Percentiles rank a stretch among this genome's conserved stretches.
Evolutionary conservation across 345 rosid genomes (phyloP).

Genomic region (rapeseed (Brassica napus)): DNA sequence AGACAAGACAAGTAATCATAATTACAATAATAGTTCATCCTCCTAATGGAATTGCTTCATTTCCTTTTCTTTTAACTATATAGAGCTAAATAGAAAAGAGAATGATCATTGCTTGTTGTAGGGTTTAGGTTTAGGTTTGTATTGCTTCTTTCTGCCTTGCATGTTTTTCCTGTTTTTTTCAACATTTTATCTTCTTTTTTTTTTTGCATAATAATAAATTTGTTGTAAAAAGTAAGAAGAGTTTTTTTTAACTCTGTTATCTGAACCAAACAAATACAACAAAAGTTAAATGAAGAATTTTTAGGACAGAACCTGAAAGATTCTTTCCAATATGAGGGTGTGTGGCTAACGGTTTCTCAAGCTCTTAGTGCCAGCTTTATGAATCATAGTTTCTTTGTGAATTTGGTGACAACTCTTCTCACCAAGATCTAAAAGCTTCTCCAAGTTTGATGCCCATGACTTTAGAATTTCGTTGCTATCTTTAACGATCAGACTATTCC

Average conservation of each 20-base stretch:
- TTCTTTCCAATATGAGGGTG: neutral
- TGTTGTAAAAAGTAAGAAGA: neutral
- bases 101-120: neutral
- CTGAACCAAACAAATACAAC: neutral
- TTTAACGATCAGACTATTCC: slow-evolving; percentile 62
- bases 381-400: slow-evolving; percentile 93
- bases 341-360: slow-evolving; percentile 36
- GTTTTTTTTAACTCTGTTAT: neutral
- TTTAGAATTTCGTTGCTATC: slow-evolving; percentile 87
- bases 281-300: slow-evolving; percentile 6
- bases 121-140: slow-evolving; percentile 19
- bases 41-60: slow-evolving; percentile 16
- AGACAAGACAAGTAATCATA: slow-evolving; percentile 21
- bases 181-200: neutral
- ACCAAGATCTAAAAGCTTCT: slow-evolving; percentile 87
- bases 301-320: neutral
- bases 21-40: slow-evolving; percentile 20
- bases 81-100: neutral
- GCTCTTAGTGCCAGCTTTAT: slow-evolving; percentile 75
- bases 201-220: neutral
- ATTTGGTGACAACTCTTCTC: slow-evolving; percentile 96
- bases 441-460: slow-evolving; percentile 82
- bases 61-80: no score
- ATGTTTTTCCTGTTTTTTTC: neutral
- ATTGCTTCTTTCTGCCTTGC: slow-evolving; percentile 9